phyloP scores from a whole-genome alignment of 768 basidiomycete genomes.

The Mycena belliarum region DNA sequence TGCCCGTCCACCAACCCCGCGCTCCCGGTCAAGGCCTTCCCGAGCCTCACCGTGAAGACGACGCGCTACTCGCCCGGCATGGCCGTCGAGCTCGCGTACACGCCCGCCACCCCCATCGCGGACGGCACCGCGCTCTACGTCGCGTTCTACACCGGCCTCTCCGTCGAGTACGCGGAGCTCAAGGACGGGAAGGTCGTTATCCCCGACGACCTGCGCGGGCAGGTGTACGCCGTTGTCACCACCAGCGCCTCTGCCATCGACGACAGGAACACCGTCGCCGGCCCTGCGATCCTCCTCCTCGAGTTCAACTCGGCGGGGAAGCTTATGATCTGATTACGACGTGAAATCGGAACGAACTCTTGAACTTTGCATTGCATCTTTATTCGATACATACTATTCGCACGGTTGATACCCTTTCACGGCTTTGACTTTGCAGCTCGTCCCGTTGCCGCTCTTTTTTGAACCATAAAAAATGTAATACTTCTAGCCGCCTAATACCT shows the following conservation, averaged over 20 bases:
- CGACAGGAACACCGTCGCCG: constrained; percentile 47
- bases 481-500: too few relatives aligned
- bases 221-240: constrained; percentile 53
- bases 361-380: too few relatives aligned
- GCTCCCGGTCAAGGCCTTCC: constrained; percentile 55
- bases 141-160: constrained; percentile 48
- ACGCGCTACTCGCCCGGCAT: constrained; percentile 27
- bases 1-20: constrained; percentile 59
- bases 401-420: too few relatives aligned
- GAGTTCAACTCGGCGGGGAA: constrained; percentile 6
- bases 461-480: too few relatives aligned
- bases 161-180: constrained; percentile 33
- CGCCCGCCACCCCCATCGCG: constrained; percentile 29
- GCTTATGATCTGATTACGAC: not conserved
- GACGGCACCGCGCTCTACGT: constrained; percentile 30
- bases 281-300: constrained; percentile 38
- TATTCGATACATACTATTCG: not conserved
- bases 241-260: constrained; percentile 27
- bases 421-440: too few relatives aligned
- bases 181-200: constrained; percentile 33
- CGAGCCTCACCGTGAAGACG: constrained; percentile 39
- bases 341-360: not conserved
- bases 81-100: constrained; percentile 10
- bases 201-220: constrained; percentile 41
- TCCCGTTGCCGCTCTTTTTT: too few relatives aligned